phyloP scores from a whole-genome alignment of 495 filamentous ascomycete species.

The Trichoderma gamsii region DNA sequence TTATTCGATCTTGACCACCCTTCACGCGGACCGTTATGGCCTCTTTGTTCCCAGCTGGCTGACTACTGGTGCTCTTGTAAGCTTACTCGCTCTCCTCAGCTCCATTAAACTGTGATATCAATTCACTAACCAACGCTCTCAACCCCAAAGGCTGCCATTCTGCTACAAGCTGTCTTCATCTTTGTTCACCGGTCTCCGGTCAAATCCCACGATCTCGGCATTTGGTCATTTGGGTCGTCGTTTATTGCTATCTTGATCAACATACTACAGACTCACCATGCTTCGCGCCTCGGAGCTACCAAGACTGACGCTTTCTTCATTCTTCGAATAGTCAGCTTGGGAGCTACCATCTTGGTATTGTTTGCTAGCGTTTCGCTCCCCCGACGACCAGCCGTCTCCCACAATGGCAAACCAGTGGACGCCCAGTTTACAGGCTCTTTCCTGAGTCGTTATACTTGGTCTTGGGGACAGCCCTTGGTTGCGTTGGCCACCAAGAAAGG shows the following conservation, averaged over 20 bases:
- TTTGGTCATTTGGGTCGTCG: slow-evolving; percentile 40
- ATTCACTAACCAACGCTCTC: background rate
- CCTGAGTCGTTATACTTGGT: slow-evolving; percentile 55
- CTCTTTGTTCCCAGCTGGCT: slow-evolving; percentile 38
- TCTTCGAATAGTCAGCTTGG: slow-evolving; percentile 36
- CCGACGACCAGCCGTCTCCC: slow-evolving; percentile 61
- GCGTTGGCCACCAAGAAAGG: slow-evolving; percentile 47
- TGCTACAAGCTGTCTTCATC: slow-evolving; percentile 42
- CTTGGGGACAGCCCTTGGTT: slow-evolving; percentile 54
- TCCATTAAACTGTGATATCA: slow-evolving; percentile 1
- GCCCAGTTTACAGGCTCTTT: slow-evolving; percentile 55
- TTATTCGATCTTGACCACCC: slow-evolving; percentile 36
- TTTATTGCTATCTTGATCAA: slow-evolving; percentile 33
- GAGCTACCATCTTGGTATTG: slow-evolving; percentile 29
- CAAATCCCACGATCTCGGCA: slow-evolving; percentile 41
- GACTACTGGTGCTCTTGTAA: slow-evolving; percentile 40
- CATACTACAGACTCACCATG: slow-evolving; percentile 33
- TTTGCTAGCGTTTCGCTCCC: slow-evolving; percentile 47
- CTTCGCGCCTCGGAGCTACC: background rate
- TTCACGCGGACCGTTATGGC: slow-evolving; percentile 20
- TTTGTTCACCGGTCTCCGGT: slow-evolving; percentile 39
- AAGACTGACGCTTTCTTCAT: slow-evolving; percentile 22
- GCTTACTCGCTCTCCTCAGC: slow-evolving; percentile 19
- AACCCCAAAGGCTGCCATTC: slow-evolving; percentile 32
- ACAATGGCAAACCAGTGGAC: slow-evolving; percentile 55